Conservation (phyloP, 768 basidiomycete genomes). For the Suillus paluster region DNA sequence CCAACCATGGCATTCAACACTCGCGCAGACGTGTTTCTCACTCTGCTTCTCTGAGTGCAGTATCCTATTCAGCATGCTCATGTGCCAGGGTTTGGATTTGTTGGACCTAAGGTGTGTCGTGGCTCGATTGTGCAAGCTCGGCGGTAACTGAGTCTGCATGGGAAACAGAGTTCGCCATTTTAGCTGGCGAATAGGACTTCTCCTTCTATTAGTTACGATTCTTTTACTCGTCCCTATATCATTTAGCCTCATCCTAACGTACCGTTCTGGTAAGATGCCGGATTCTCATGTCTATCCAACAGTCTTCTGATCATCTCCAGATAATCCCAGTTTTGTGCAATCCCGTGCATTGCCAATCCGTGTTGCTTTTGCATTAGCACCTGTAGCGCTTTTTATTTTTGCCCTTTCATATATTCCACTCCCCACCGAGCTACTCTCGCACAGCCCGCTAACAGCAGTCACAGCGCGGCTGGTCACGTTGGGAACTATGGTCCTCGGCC, state of each 20-base stretch:
- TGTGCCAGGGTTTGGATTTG: constrained; percentile 67
- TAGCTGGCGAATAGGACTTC: constrained; percentile 72
- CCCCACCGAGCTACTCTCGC: constrained; percentile 49
- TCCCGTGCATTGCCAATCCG: constrained; percentile 35
- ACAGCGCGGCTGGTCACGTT: constrained; percentile 72
- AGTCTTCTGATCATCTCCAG: not conserved
- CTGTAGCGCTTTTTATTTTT: constrained; percentile 60
- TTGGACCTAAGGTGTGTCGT: constrained; percentile 57
- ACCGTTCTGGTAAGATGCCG: constrained; percentile 36
- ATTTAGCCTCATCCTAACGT: constrained; percentile 59
- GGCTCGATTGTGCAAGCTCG: not conserved
- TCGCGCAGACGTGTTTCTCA: constrained; percentile 66
- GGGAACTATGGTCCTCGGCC: constrained; percentile 78
- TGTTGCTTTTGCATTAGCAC: constrained; percentile 49
- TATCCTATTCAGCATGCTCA: constrained; percentile 69
- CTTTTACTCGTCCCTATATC: constrained; percentile 72
- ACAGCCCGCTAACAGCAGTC: constrained; percentile 50
- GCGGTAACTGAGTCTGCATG: constrained; percentile 1
- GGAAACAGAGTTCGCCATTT: constrained; percentile 57
- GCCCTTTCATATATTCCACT: constrained; percentile 70
- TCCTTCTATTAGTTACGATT: constrained; percentile 60
- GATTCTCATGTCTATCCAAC: not conserved
- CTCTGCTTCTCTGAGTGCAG: constrained; percentile 77
- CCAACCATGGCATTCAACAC: constrained; percentile 51
- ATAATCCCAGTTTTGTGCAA: constrained; percentile 14